A percentile compares a stretch with the other conserved stretches of the same genome.
phyloP scores from a whole-genome alignment of 1,284 basidiomycete genomes.

The Cryptococcus sp. region DNA sequence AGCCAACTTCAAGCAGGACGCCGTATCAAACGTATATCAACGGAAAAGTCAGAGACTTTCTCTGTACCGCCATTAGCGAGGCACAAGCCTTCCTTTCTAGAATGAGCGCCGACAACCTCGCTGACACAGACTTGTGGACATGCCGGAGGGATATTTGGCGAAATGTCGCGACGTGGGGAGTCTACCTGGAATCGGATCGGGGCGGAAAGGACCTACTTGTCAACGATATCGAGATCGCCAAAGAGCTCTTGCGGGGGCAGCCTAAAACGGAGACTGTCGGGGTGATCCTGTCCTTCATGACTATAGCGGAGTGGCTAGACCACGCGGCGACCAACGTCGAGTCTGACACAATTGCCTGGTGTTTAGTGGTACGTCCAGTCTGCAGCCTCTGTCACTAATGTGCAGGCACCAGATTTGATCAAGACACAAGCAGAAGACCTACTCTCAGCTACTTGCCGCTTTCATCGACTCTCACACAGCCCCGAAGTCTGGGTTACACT shows the following conservation, averaged over 20 bases:
- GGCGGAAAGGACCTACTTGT: slow-evolving; percentile 22
- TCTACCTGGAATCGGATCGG: slow-evolving; percentile 40
- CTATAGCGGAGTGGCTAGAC: slow-evolving; percentile 26
- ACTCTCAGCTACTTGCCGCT: no score
- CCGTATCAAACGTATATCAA: slow-evolving; percentile 35
- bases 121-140: slow-evolving; percentile 10
- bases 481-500: no score
- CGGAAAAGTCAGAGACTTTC: slow-evolving; percentile 22
- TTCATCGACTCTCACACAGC: no score
- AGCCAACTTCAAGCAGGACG: slow-evolving; percentile 21
- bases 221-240: slow-evolving; percentile 13
- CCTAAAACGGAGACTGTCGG: slow-evolving; percentile 7
- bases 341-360: slow-evolving; percentile 28
- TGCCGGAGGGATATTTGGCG: slow-evolving; percentile 26
- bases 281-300: slow-evolving; percentile 13
- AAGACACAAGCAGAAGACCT: no score
- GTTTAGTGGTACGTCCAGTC: slow-evolving; percentile 21
- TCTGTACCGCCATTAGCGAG: slow-evolving; percentile 16
- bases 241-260: slow-evolving; percentile 6
- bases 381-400: no score
- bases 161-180: slow-evolving; percentile 34
- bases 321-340: slow-evolving; percentile 23
- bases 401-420: no score
- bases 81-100: background rate
- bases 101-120: background rate